Evolutionary conservation across 805 yeast genomes (phyloP).

Genomic region (Starmerella etchellsii): DNA sequence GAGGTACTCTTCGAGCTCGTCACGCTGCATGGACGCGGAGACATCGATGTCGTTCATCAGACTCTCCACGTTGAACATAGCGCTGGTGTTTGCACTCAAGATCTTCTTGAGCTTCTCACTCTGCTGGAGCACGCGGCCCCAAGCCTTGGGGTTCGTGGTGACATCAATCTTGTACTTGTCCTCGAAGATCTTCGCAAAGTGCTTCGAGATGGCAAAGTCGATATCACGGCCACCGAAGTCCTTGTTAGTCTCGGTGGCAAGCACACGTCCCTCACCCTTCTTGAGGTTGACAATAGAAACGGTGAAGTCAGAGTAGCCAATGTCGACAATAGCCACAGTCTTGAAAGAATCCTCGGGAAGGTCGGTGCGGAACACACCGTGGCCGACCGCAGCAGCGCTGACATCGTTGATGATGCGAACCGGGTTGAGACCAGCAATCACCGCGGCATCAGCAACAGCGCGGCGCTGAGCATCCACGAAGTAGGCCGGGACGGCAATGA

Average conservation of each 20-base stretch:
- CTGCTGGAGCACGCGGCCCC: slow-evolving; percentile 80
- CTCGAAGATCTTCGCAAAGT: slow-evolving; percentile 86
- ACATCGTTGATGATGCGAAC: slow-evolving; percentile 95
- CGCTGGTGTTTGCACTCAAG: slow-evolving; percentile 85
- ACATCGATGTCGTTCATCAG: slow-evolving; percentile 96
- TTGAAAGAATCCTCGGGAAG: slow-evolving; percentile 88
- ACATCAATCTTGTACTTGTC: slow-evolving; percentile 88
- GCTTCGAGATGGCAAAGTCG: slow-evolving; percentile 86
- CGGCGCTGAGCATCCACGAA: slow-evolving; percentile 94
- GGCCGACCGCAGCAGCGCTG: slow-evolving; percentile 98
- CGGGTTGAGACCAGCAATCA: slow-evolving; percentile 93
- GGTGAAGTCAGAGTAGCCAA: slow-evolving; percentile 92
- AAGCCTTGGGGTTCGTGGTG: slow-evolving; percentile 84
- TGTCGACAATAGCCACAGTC: slow-evolving; percentile 85
- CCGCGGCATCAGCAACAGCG: slow-evolving; percentile 88
- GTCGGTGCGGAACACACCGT: slow-evolving; percentile 93
- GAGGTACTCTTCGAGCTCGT: slow-evolving; percentile 82
- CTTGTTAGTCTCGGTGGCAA: slow-evolving; percentile 87
- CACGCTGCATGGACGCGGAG: slow-evolving; percentile 76
- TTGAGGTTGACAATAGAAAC: slow-evolving; percentile 81
- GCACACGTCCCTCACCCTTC: slow-evolving; percentile 88
- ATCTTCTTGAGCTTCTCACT: slow-evolving; percentile 92
- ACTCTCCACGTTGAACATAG: slow-evolving; percentile 91
- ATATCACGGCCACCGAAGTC: slow-evolving; percentile 98
- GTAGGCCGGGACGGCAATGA: slow-evolving; percentile 94